A percentile compares a stretch with the other conserved stretches of the same genome.
Conservation (phyloP, 2,329 filamentous ascomycete species). For the Colletotrichum nymphaeae region DNA sequence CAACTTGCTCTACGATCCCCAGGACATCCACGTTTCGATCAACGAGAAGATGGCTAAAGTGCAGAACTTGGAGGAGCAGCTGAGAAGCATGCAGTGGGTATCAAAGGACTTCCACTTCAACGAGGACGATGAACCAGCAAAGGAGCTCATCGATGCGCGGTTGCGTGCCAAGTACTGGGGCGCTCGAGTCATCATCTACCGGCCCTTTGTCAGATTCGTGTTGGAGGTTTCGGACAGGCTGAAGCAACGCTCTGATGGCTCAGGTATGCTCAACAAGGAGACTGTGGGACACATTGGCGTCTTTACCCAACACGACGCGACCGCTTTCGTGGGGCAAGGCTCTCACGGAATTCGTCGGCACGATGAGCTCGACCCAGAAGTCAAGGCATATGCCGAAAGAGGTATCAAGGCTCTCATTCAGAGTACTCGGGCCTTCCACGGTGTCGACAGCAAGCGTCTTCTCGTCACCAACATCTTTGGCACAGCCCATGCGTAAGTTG, state of each 20-base stretch:
- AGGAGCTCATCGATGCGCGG: constrained; percentile 83
- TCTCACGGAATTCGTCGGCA: constrained; percentile 41
- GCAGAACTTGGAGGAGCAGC: constrained; percentile 40
- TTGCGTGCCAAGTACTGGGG: constrained; percentile 96
- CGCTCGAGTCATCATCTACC: constrained; percentile 87
- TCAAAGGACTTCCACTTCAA: constrained; percentile 65
- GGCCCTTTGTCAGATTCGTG: constrained; percentile 75
- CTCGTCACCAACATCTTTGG: constrained; percentile 97
- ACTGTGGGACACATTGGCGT: constrained; percentile 51
- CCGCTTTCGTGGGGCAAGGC: not conserved
- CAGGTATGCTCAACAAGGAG: constrained; percentile 41
- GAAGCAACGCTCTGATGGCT: constrained; percentile 38
- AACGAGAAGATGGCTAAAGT: constrained; percentile 59
- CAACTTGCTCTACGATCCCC: constrained; percentile 63
- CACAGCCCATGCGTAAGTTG: constrained; percentile 91
- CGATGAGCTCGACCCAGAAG: constrained; percentile 7
- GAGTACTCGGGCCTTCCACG: constrained; percentile 86
- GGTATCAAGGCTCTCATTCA: constrained; percentile 82
- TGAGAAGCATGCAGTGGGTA: constrained; percentile 54
- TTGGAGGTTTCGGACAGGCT: constrained; percentile 59
- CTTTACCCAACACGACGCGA: constrained; percentile 11
- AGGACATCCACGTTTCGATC: constrained; percentile 44
- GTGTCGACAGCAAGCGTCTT: constrained; percentile 71
- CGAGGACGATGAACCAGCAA: constrained; percentile 76
- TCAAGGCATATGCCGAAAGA: constrained; percentile 61